These are phyloP conservation scores for Pythium periplocum DNA, from an alignment of 352 stramenopile species.

Conservation along the genomic window DNA sequence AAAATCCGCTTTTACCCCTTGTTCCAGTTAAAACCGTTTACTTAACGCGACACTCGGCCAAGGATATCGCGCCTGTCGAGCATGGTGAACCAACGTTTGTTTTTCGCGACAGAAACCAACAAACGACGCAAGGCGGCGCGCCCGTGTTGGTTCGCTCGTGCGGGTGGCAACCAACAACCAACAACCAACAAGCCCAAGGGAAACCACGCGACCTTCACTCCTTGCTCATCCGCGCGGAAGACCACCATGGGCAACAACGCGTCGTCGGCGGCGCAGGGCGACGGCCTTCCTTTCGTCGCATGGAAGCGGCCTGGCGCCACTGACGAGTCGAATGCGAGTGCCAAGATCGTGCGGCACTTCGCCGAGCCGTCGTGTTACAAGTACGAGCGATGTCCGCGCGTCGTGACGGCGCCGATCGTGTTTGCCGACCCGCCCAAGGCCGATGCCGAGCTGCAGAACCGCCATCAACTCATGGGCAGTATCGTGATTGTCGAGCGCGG, in stretches of 20 bases:
- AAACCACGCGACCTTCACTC: slow-evolving; percentile 1
- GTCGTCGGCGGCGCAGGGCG: slow-evolving; percentile 17
- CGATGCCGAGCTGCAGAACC: slow-evolving; percentile 66
- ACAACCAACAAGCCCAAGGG: not conserved
- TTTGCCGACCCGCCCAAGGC: slow-evolving; percentile 64
- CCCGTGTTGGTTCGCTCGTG: not conserved
- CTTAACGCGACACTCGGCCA: slow-evolving; percentile 2
- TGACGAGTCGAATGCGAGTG: slow-evolving; percentile 1
- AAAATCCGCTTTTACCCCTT: not conserved
- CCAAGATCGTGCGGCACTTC: slow-evolving; percentile 49
- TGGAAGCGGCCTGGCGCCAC: slow-evolving; percentile 26
- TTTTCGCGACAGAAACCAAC: not conserved
- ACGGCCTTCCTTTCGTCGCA: slow-evolving; percentile 66
- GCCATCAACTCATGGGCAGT: slow-evolving; percentile 42
- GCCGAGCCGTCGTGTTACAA: slow-evolving; percentile 79
- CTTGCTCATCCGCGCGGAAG: not conserved
- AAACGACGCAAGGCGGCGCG: not conserved
- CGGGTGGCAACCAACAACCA: not conserved
- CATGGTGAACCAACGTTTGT: slow-evolving; percentile 4
- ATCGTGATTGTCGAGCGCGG: slow-evolving; percentile 77
- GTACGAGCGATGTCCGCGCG: slow-evolving; percentile 56
- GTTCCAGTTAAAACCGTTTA: slow-evolving; percentile 20
- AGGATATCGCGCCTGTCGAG: not conserved
- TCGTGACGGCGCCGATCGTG: slow-evolving; percentile 42
- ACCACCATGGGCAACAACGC: slow-evolving; percentile 18